These are phyloP conservation scores for Penicillium sumatraense DNA, from an alignment of 2,329 filamentous ascomycete species.

Conservation along the genomic window DNA sequence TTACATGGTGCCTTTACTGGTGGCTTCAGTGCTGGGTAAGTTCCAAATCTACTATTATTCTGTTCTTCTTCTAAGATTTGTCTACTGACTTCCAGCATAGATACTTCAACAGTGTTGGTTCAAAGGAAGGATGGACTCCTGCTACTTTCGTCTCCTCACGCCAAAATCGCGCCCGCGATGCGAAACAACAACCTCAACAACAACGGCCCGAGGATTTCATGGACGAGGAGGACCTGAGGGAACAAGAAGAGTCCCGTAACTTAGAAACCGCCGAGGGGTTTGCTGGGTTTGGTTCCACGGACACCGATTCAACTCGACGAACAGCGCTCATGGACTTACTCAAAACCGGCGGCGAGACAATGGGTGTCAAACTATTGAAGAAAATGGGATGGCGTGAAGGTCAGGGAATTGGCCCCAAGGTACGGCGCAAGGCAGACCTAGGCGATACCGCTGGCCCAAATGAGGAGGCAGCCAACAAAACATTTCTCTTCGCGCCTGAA, in stretches of 20 bases:
- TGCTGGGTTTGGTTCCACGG: conserved; percentile 73
- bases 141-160: conserved; percentile 91
- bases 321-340: conserved; percentile 74
- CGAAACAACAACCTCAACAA: conserved; percentile 56
- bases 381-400: conserved; percentile 96
- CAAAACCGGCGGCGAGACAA: conserved; percentile 74
- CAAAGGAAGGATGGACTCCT: conserved; percentile 97
- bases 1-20: conserved; percentile 96
- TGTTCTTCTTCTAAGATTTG: background rate
- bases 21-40: conserved; percentile 93
- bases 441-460: conserved; percentile 54
- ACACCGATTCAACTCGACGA: conserved; percentile 56
- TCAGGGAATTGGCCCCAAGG: conserved; percentile 87
- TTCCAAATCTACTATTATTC: background rate
- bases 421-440: conserved; percentile 74
- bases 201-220: conserved; percentile 89
- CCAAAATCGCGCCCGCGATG: conserved; percentile 73
- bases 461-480: conserved; percentile 48
- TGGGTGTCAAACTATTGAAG: conserved; percentile 82
- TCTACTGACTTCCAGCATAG: conserved; percentile 52
- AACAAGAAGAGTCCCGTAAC: conserved; percentile 76
- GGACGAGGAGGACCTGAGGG: conserved; percentile 94
- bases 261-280: conserved; percentile 76
- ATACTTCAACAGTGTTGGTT: conserved; percentile 97
- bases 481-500: conserved; percentile 82